These are phyloP conservation scores for Aphanomyces invadans DNA, from an alignment of 352 stramenopile genomes.

Conservation along the genomic window DNA sequence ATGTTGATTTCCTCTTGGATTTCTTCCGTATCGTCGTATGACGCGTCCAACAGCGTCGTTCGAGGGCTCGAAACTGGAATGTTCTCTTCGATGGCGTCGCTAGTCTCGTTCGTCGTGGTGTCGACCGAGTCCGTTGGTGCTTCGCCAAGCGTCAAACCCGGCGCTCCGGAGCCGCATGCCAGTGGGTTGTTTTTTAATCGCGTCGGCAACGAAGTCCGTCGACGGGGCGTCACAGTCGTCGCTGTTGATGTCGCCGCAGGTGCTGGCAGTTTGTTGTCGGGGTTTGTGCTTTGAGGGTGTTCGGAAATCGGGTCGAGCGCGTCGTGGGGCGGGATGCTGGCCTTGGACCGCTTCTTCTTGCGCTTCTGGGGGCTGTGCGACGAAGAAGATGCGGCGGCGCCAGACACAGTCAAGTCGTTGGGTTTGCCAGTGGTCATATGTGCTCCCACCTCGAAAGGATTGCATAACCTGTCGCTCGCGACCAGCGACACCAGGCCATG, in stretches of 20 bases:
- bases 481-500: slow-evolving; percentile 62
- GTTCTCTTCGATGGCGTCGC: slow-evolving; percentile 10
- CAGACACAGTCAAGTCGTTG: not conserved
- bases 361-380: not conserved
- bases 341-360: not conserved
- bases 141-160: not conserved
- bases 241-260: not conserved
- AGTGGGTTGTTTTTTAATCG: not conserved
- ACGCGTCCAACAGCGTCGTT: not conserved
- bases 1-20: slow-evolving; percentile 15
- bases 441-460: slow-evolving; percentile 35
- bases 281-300: not conserved
- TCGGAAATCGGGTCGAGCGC: not conserved
- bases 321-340: not conserved
- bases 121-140: not conserved
- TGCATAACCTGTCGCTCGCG: slow-evolving; percentile 44
- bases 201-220: not conserved
- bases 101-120: not conserved
- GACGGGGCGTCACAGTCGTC: not conserved
- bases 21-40: not conserved
- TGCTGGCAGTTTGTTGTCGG: not conserved
- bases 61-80: not conserved
- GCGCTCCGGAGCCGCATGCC: not conserved
- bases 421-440: not conserved
- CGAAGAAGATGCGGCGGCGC: not conserved